Evolutionary conservation across 2,329 filamentous ascomycete species (phyloP).

Genomic region (Cadophora malorum): DNA sequence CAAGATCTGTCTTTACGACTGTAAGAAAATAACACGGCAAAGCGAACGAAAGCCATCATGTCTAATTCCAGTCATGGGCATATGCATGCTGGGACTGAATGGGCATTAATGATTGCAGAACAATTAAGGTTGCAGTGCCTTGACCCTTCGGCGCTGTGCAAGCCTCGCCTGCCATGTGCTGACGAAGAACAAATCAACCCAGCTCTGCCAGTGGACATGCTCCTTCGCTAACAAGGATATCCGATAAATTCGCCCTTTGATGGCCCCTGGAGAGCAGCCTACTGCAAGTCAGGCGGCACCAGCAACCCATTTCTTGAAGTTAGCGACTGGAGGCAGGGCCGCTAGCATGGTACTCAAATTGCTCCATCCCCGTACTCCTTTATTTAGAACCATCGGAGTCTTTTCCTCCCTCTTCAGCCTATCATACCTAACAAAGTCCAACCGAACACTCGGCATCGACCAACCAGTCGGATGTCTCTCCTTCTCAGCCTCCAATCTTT

Average conservation of each 20-base stretch:
- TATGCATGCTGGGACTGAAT: background rate
- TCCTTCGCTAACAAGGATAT: background rate
- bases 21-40: too few relatives aligned
- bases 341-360: background rate
- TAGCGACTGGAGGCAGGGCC: background rate
- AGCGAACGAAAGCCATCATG: too few relatives aligned
- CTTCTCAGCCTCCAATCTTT: background rate
- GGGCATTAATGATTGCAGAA: background rate
- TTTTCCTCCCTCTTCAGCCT: background rate
- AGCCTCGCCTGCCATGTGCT: background rate
- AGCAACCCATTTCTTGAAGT: background rate
- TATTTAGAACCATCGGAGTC: background rate
- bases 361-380: too few relatives aligned
- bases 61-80: too few relatives aligned
- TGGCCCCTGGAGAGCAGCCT: background rate
- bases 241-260: background rate
- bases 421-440: slow-evolving; percentile 9
- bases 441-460: background rate
- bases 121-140: background rate
- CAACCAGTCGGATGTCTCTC: background rate
- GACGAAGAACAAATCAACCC: background rate
- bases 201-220: background rate
- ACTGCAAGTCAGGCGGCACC: slow-evolving; percentile 8
- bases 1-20: too few relatives aligned
- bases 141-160: background rate